Evolutionary conservation across 2,329 filamentous ascomycete species (phyloP), one percentile per base, ranked within the genome.

Genomic region (Pyrenophora seminiperda): DNA sequence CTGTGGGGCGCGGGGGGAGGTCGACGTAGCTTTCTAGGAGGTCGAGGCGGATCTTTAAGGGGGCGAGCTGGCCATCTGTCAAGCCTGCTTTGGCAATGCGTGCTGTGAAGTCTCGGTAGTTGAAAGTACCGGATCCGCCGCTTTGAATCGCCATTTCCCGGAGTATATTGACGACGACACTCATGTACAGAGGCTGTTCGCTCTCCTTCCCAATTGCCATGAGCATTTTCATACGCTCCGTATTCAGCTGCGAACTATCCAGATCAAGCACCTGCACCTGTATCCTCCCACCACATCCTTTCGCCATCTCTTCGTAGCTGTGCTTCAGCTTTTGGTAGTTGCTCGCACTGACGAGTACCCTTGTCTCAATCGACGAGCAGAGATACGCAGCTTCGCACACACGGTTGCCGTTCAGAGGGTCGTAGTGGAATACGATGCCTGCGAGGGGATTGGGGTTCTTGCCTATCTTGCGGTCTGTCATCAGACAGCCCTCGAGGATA

Each of bases 401-500:
- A n/a, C 7, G 9, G 38, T 15, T 20, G 3, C 39, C 39, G 2
- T 19, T 14, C 7, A 17, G n/a, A 3, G 10, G 10, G 11, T 32
- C 39, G 11, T 33, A 41, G 13, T 32, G 29, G 1, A 41, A 22
- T 2, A 41, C 39, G 1, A 41, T 11, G 1, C 29, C 39, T 7
- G 39, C 29, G 2, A 41, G 39, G 3, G 18, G 39, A 4, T 22
- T 9, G 4, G 18, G 13, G 10, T 32, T 32, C 17, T 20, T 22
- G 1, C 78, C 79, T 1, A 78, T 64, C 0, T 62, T 58, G 1
- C n/a, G 11, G 9, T 53, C 29, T 3, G 7, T 20, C 7, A 64
- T 32, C 3, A 66, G 47, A 29, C 80, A 85, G 54, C 83, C 84
- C 61, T 88, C 83, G 0, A 86, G 71, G 47, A 87, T 73, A 56